Evolutionary conservation across 2,329 filamentous ascomycete genomes (phyloP).

Genomic region (Capronia americana): DNA sequence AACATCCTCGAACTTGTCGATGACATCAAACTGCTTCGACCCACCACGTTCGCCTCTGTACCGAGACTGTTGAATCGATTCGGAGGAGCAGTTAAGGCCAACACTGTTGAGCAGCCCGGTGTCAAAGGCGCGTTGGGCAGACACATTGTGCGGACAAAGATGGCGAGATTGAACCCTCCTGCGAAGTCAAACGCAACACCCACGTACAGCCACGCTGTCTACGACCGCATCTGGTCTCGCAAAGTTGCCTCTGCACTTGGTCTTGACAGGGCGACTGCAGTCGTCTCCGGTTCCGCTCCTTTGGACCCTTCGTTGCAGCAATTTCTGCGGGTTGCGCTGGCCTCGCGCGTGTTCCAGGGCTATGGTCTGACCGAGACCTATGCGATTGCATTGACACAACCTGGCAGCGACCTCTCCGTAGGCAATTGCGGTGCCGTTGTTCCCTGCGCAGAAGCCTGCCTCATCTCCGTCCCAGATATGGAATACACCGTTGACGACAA

Average conservation of each 20-base stretch:
- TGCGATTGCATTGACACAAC: conserved; percentile 74
- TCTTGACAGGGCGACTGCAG: conserved; percentile 71
- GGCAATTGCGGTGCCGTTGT: conserved; percentile 82
- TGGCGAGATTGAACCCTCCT: conserved; percentile 59
- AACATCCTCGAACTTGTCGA: conserved; percentile 82
- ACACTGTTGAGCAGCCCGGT: conserved; percentile 79
- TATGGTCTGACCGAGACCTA: conserved; percentile 96
- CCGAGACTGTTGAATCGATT: conserved; percentile 92
- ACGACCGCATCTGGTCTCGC: conserved; percentile 80
- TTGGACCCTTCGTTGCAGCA: conserved; percentile 86
- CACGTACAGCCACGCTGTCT: conserved; percentile 62
- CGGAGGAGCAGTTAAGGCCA: conserved; percentile 77
- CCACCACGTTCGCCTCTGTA: conserved; percentile 84
- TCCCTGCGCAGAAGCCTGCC: conserved; percentile 73
- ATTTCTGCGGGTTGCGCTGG: conserved; percentile 85
- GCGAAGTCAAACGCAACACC: conserved; percentile 64
- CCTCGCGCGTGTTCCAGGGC: conserved; percentile 79
- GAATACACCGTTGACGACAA: conserved; percentile 89
- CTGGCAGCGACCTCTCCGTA: conserved; percentile 70
- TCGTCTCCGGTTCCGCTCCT: conserved; percentile 89
- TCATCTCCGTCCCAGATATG: conserved; percentile 89
- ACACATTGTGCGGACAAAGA: conserved; percentile 79
- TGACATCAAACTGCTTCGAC: conserved; percentile 85
- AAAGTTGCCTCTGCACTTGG: conserved; percentile 87
- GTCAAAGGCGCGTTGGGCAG: conserved; percentile 81